A percentile compares a stretch with the other conserved stretches of the same genome.
phyloP scores from a whole-genome alignment of 1,284 basidiomycete genomes.

The Cutaneotrichosporon cavernicola region DNA sequence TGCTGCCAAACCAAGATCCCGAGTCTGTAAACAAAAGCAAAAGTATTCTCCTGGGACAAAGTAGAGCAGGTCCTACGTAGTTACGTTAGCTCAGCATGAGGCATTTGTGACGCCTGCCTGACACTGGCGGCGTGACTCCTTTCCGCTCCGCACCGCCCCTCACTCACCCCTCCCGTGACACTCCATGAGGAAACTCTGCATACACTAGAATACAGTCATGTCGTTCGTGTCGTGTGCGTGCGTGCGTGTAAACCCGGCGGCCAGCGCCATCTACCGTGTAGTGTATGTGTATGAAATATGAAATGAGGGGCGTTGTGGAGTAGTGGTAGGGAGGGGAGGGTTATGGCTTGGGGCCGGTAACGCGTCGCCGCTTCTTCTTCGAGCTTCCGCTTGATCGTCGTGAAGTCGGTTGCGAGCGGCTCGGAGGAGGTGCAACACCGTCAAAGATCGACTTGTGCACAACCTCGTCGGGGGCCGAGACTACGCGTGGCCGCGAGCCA shows the following conservation, averaged over 20 bases:
- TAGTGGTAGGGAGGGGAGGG: neutral
- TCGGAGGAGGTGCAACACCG: neutral
- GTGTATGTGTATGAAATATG: neutral
- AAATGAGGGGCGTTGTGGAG: neutral
- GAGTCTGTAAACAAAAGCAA: too few species aligned
- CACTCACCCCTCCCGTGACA: neutral
- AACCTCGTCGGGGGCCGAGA: constrained; percentile 13
- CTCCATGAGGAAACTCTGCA: neutral
- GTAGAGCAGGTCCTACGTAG: too few species aligned
- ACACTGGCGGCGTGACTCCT: too few species aligned
- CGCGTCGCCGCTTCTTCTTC: constrained; percentile 2
- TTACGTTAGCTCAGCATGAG: too few species aligned
- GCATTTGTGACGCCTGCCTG: too few species aligned
- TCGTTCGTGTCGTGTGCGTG: too few species aligned
- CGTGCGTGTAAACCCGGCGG: neutral
- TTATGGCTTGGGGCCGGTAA: neutral
- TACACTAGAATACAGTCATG: neutral
- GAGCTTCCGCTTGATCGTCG: neutral
- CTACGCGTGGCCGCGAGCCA: neutral
- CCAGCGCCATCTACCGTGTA: neutral
- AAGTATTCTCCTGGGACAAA: too few species aligned
- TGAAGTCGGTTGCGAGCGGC: neutral
- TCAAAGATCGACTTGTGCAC: constrained; percentile 20
- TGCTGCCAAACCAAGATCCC: too few species aligned
- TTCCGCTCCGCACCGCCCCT: too few species aligned